Base-by-base conservation (phyloP, 352 stramenopile genomes). In the Pythium dissimile region DNA sequence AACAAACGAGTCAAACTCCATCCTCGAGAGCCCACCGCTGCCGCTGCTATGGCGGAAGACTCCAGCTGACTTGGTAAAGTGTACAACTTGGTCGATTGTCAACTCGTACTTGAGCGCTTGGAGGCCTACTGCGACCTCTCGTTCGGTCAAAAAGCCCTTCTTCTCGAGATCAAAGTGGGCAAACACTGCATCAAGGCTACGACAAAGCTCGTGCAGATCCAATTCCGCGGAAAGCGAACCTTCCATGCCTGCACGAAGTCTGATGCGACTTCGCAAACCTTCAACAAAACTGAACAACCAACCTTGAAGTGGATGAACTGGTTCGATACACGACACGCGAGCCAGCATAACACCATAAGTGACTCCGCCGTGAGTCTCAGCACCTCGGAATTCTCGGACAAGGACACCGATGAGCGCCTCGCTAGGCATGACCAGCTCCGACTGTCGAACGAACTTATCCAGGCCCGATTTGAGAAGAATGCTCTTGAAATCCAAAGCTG, bases 1-100 rank as follows among this genome's bases (percentile, higher is more conserved):
- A 24, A 85, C 76, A 54, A 91, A 93, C 0, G 80, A 71, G 59
- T 93, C 84, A 49, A 93, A 93, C 50, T 93, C 84, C 51, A 82
- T 85, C 35, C 84, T 72, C 16, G 84, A 91, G 10, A 91, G 24
- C 0, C 66, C 66, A 6, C 38, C 52, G 15, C 57, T 72, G 16
- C 43, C 49, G 7, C 45, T 62, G 15, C 27, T 59, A 23, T 82
- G 73, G 26, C 66, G 62, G 26, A 88, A 88, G 7, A 88, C 59
- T 15, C 64, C 66, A 16, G 85, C 73, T 10, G 45, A 56, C 1
- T 44, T 32, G 39, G 88, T 59, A 15, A 92, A 52, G 5, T 57
- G 30, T 6, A 64, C 43, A 5, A 82, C 37, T 58, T 90, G 76
- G 1, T 67, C 53, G 8, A 26, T 54, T 3, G 62, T 61, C 26